Evolutionary conservation across 2,329 filamentous ascomycete species (phyloP).

Genomic region (Aspergillus calidoustus): DNA sequence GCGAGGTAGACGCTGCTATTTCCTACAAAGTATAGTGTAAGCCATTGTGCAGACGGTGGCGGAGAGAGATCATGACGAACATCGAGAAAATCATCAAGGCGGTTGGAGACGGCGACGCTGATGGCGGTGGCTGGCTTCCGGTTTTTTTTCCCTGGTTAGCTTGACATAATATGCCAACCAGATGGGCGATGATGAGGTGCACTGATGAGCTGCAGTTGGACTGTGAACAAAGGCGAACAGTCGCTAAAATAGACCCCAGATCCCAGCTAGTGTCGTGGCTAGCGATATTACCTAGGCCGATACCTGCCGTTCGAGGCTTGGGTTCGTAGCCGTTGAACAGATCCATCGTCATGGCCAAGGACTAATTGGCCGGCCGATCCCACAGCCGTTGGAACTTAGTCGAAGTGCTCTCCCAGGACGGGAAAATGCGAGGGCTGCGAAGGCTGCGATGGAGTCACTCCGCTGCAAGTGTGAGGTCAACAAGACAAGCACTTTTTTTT

Average conservation of each 20-base stretch:
- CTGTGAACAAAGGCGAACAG: constrained; percentile 27
- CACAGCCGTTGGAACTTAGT: constrained; percentile 26
- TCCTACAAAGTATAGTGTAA: background rate
- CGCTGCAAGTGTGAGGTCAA: background rate
- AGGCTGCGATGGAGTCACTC: background rate
- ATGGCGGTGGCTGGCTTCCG: constrained; percentile 9
- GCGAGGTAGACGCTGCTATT: background rate
- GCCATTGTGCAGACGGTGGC: background rate
- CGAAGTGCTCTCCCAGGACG: constrained; percentile 24
- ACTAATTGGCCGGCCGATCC: constrained; percentile 26
- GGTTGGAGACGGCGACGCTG: background rate
- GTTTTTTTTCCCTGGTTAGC: background rate
- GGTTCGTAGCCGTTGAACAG: constrained; percentile 31
- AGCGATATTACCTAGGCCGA: constrained; percentile 26
- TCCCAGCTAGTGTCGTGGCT: constrained; percentile 25
- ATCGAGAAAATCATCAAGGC: background rate
- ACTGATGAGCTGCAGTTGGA: constrained; percentile 23
- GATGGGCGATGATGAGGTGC: constrained; percentile 16
- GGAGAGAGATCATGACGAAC: background rate
- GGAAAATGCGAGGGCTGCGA: constrained; percentile 13
- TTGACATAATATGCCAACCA: background rate
- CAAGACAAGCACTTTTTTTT: background rate
- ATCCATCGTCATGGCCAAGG: constrained; percentile 26
- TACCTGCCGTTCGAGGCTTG: constrained; percentile 28
- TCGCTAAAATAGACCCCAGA: constrained; percentile 26